phyloP scores from a whole-genome alignment of 208 protist genomes.

The Acanthamoeba royreba region DNA sequence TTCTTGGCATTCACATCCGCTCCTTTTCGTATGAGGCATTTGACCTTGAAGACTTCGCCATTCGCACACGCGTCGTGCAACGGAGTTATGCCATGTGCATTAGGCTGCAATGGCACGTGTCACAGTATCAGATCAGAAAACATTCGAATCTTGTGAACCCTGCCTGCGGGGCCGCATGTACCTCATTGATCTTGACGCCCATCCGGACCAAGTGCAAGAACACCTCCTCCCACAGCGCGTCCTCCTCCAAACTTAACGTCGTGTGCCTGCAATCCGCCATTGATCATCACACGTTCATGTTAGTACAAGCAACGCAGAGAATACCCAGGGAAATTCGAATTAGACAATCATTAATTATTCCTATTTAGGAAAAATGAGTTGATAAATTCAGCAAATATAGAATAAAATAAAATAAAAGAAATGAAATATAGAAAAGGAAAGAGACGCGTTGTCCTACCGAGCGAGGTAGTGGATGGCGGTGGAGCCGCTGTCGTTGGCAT shows the following conservation, averaged over 20 bases:
- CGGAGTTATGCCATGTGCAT: slow-evolving; percentile 7
- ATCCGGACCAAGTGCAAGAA: background rate
- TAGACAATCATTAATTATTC: too few relatives aligned
- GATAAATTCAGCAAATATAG: too few relatives aligned
- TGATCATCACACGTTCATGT: background rate
- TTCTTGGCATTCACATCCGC: background rate
- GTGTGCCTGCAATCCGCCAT: background rate
- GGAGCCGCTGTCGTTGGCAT: background rate
- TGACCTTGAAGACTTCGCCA: background rate
- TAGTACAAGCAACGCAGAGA: background rate
- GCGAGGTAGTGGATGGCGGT: slow-evolving; percentile 17
- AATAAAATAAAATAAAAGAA: too few relatives aligned
- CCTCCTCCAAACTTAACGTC: background rate
- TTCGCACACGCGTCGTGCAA: background rate
- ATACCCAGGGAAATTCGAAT: background rate
- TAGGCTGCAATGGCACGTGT: background rate
- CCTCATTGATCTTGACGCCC: background rate
- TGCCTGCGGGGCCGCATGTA: too few relatives aligned
- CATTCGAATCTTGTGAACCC: background rate
- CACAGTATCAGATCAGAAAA: background rate
- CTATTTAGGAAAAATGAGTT: too few relatives aligned
- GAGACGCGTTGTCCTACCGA: too few relatives aligned
- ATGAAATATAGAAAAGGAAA: too few relatives aligned
- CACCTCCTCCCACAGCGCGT: background rate
- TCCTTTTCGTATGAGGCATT: background rate